Conservation (phyloP, 2,329 filamentous ascomycete genomes). For the Trichoderma polysporum region DNA sequence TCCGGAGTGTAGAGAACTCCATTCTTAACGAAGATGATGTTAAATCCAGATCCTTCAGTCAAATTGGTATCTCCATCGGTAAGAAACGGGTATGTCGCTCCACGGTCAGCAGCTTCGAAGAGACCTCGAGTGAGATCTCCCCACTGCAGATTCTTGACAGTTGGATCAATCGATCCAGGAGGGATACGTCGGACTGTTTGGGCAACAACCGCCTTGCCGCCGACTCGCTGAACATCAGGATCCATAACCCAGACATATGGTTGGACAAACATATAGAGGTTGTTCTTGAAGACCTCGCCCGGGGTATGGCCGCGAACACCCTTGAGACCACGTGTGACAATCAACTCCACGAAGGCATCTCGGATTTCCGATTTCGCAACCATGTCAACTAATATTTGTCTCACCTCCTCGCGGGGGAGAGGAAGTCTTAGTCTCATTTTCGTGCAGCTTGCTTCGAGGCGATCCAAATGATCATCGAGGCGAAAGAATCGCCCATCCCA, state of each 20-base stretch:
- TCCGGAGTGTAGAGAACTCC: neutral
- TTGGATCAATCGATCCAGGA: constrained; percentile 1
- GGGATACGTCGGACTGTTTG: neutral
- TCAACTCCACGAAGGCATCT: constrained; percentile 2
- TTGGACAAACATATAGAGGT: neutral
- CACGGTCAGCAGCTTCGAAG: neutral
- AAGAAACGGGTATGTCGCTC: neutral
- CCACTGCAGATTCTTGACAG: constrained; percentile 5
- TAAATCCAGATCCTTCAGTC: constrained; percentile 1
- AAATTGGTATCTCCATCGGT: neutral
- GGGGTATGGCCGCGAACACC: neutral
- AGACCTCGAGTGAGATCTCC: constrained; percentile 4
- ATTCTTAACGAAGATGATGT: neutral
- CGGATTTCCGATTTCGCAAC: neutral
- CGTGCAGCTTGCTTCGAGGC: neutral
- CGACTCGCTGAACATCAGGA: neutral
- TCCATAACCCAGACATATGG: constrained; percentile 11
- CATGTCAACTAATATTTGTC: neutral
- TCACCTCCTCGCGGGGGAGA: neutral
- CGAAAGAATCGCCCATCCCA: constrained; percentile 8
- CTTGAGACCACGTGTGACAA: neutral
- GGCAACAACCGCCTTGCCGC: neutral
- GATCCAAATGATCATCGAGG: neutral
- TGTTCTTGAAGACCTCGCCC: neutral
- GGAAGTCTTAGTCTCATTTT: neutral